phyloP scores from a whole-genome alignment of 2,329 filamentous ascomycete genomes.

The Pseudogymnoascus sp. region DNA sequence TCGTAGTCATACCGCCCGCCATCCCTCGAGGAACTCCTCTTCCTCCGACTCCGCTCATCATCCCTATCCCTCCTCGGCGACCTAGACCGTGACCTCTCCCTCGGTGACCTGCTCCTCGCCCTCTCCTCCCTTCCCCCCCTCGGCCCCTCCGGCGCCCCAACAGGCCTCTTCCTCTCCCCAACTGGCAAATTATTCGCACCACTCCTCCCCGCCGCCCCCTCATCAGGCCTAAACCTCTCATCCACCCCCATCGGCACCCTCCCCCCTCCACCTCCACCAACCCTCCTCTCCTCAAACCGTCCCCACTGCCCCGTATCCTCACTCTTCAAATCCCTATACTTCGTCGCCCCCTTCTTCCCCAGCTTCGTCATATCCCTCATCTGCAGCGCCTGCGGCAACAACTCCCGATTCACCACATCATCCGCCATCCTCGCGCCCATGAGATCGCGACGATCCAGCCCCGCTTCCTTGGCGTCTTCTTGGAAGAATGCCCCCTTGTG shows the following conservation, averaged over 20 bases:
- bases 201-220: slow-evolving; percentile 43
- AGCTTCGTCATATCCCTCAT: slow-evolving; percentile 89
- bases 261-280: slow-evolving; percentile 16
- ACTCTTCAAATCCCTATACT: slow-evolving; percentile 77
- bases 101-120: slow-evolving; percentile 39
- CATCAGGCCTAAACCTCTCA: slow-evolving; percentile 61
- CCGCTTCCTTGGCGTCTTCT: slow-evolving; percentile 67
- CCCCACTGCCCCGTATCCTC: slow-evolving; percentile 93
- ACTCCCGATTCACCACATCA: slow-evolving; percentile 71
- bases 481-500: slow-evolving; percentile 96
- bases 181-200: slow-evolving; percentile 66
- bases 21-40: slow-evolving; percentile 50
- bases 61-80: slow-evolving; percentile 23
- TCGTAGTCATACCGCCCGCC: slow-evolving; percentile 46
- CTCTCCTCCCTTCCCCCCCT: slow-evolving; percentile 24
- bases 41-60: slow-evolving; percentile 42
- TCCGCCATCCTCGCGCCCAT: slow-evolving; percentile 80
- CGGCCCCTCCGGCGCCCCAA: slow-evolving; percentile 27
- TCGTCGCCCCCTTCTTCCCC: slow-evolving; percentile 82
- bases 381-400: slow-evolving; percentile 85
- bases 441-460: slow-evolving; percentile 71
- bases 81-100: neutral
- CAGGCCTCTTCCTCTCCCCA: slow-evolving; percentile 54
- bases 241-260: slow-evolving; percentile 42
- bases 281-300: slow-evolving; percentile 46